These are phyloP conservation scores for Microbotryum lychnidis-dioicae DNA, from an alignment of 1,284 basidiomycete species.

Conservation along the genomic window DNA sequence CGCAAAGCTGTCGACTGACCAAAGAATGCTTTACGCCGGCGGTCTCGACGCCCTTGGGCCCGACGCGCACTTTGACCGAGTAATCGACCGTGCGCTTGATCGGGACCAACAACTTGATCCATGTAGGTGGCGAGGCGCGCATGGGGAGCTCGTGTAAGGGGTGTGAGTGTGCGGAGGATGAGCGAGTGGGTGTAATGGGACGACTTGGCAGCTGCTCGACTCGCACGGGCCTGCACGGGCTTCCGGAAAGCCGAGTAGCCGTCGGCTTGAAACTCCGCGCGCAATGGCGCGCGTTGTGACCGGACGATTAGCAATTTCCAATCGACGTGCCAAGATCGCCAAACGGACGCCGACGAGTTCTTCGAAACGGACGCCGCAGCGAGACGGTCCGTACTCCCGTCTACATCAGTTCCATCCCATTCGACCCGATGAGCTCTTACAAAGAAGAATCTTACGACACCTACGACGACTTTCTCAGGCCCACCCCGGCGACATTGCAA, in stretches of 20 bases:
- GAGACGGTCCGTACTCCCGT: no score
- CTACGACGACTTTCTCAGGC: conserved; percentile 1
- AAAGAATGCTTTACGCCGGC: conserved; percentile 93
- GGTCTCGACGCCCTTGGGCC: conserved; percentile 84
- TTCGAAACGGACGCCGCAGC: no score
- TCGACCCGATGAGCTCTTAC: no score
- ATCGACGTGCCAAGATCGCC: no score
- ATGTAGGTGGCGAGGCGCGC: conserved; percentile 32
- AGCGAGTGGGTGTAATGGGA: neutral
- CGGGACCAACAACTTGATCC: conserved; percentile 73
- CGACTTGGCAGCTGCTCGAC: neutral
- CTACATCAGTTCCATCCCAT: no score
- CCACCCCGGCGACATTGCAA: neutral
- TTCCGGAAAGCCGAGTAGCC: no score
- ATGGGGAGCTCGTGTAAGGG: conserved; percentile 38
- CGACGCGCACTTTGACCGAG: conserved; percentile 74
- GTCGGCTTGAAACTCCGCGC: no score
- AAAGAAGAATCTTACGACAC: no score
- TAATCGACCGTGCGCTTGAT: conserved; percentile 62
- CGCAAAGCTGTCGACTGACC: conserved; percentile 48
- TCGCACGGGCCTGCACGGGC: neutral
- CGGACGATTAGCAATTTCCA: no score
- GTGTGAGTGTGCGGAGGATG: neutral
- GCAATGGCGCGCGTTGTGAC: no score
- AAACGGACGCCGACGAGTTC: no score